Evolutionary conservation across 768 basidiomycete genomes (phyloP), one percentile per base, ranked within the genome.

Genomic region (Clitopilus passeckerianus): DNA sequence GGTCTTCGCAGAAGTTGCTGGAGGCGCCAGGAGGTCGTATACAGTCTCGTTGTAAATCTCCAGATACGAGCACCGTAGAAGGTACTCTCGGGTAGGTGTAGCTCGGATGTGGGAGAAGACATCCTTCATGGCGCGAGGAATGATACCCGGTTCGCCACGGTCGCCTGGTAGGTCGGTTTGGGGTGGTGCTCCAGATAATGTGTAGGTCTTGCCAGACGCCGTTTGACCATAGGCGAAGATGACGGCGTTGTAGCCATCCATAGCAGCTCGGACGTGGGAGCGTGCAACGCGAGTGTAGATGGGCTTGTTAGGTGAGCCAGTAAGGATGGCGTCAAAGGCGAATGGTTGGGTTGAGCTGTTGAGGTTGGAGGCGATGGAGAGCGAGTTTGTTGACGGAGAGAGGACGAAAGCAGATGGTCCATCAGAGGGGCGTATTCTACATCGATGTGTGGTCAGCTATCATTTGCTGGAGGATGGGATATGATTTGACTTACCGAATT

Each of bases 21-120:
- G 84, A 0, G 91, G 88, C 0, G 91, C 87, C 10, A 99, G 85
- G 1, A 99, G 76, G 66, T 96, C 93, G 63, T 91, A 82, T 53
- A 95, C 88, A 0, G 83, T 80, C 69, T 96, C 93, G 72, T 98
- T 99, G 78, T 98, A 99, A 53, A 99, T 95, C 68, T 98, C 97
- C 55, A 99, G 86, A 70, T 98, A 98, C 6, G 92, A 93, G 69
- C 95, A 96, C 16, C 95, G 86, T 7, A 99, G 81, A n/a, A 98
- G 84, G 72, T 94, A 98, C 68, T 96, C 93, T 41, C 95, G 82
- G 30, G 82, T 77, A 0, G 91, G 83, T 0, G 91, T 92, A 53
- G 80, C 79, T 41, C 84, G 84, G 71, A 96, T 96, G 69, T 83
- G 87, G 0, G 82, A 80, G 72, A 98, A 98, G 0, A 99, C 87